Evolutionary conservation across 208 protist species (phyloP).

Genomic region (Novymonas esmeraldas): DNA sequence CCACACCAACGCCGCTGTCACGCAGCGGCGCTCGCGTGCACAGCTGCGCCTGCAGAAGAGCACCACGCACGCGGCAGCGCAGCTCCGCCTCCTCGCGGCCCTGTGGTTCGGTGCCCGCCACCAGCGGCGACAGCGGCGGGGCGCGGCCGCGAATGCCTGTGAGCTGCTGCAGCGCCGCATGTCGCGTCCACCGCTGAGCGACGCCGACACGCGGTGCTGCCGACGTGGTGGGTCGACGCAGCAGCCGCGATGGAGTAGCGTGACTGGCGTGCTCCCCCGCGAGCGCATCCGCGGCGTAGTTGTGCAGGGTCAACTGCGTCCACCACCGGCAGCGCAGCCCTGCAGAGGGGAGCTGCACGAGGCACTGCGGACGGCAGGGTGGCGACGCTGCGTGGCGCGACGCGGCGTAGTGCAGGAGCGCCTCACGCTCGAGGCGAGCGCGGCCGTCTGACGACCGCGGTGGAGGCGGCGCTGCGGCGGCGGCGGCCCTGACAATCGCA

Average conservation of each 20-base stretch:
- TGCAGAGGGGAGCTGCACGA: no score
- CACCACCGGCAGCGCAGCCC: no score
- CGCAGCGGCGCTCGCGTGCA: neutral
- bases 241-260: no score
- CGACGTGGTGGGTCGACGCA: neutral
- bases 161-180: neutral
- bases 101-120: no score
- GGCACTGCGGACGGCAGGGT: no score
- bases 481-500: neutral
- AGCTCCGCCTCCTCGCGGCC: slow-evolving; percentile 4
- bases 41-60: slow-evolving; percentile 2
- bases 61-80: neutral
- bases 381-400: no score
- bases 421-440: no score
- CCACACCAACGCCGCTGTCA: neutral
- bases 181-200: no score
- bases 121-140: neutral
- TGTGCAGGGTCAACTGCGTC: slow-evolving; percentile 22
- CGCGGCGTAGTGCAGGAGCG: no score
- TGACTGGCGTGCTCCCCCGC: no score
- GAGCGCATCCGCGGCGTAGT: slow-evolving; percentile 22
- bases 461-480: neutral
- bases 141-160: neutral
- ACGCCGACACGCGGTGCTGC: no score
- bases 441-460: no score